phyloP scores from a whole-genome alignment of 768 basidiomycete species.

The Boletus insuetus region DNA sequence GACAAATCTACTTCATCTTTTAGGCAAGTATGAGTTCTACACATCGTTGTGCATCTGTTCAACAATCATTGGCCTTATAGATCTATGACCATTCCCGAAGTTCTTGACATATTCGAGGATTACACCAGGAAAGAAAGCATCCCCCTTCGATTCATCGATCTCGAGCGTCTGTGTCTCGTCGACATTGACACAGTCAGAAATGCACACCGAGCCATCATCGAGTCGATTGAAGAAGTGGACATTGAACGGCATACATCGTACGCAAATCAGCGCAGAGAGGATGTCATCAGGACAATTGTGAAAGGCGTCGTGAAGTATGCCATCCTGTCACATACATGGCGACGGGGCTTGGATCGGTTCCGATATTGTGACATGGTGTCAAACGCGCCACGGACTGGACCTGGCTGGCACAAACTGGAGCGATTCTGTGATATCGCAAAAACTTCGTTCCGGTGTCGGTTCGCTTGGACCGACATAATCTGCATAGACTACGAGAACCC shows the following conservation, averaged over 20 bases:
- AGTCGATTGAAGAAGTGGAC: conserved; percentile 18
- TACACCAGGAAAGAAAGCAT: conserved; percentile 9
- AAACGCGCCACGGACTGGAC: neutral
- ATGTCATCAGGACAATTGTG: conserved; percentile 21
- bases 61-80: too few relatives aligned
- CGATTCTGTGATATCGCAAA: conserved; percentile 10
- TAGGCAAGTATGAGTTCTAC: too few relatives aligned
- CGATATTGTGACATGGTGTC: conserved; percentile 6
- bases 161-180: conserved; percentile 13
- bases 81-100: conserved; percentile 17
- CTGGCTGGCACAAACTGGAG: conserved; percentile 15
- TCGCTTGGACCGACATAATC: conserved; percentile 18
- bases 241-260: conserved; percentile 22
- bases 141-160: conserved; percentile 17
- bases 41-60: neutral
- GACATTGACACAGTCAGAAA: conserved; percentile 1
- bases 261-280: conserved; percentile 22
- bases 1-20: too few relatives aligned
- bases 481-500: conserved; percentile 7
- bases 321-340: conserved; percentile 15
- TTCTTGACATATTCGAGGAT: conserved; percentile 11
- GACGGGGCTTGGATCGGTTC: neutral
- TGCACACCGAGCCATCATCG: conserved; percentile 6
- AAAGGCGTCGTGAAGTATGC: conserved; percentile 23
- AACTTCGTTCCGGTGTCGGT: conserved; percentile 14